Evolutionary conservation across 129 eudicot genomes (phyloP), one percentile per base, ranked within the genome.

Genomic region (Erigeron canadensis): DNA sequence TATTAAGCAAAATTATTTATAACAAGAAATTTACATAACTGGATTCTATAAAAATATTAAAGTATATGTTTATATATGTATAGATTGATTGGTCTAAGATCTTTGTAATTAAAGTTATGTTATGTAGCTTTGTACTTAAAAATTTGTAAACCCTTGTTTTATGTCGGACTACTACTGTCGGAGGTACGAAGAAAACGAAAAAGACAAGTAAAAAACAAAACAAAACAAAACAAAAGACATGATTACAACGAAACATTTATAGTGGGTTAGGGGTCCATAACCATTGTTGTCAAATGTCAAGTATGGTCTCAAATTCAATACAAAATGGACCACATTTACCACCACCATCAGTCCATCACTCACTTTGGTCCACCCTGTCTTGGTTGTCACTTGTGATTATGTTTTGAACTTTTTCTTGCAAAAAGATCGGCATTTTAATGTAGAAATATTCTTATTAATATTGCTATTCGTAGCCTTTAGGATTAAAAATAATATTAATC

Each of bases 221-320:
- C 70, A 62, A 62, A 62, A 38, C 62, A 73, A 73, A 73, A 62
- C 70, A 73, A 62, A 40, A 48, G 47, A 50, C 48, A 73, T 73
- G 53, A 63, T 47, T 47, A 50, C 63, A 45, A 46, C 57, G 13
- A 17, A 37, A 73, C 77, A 48, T 47, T 73, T 18, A 38, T 61
- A 62, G 50, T 47, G 70, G 62, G 38, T 73, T 73, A 28, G 62
- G 77, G 70, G 77, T 45, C 70, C 70, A 73, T 73, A 47, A 39
- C 41, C 69, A 17, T 73, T 44, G 50, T 62, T 60, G 65, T 8
- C 50, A 45, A 45, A 39, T 55, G 62, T 55, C 44, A 23, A 57
- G 69, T 61, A 60, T 72, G 69, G 69, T 34, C 77, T 73, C 77
- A 45, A 46, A 62, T 46, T 73, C 41, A 73, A 61, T 69, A 51